Base-by-base conservation (phyloP, 2,329 filamentous ascomycete genomes). In the Pseudogymnoascus sp. region DNA sequence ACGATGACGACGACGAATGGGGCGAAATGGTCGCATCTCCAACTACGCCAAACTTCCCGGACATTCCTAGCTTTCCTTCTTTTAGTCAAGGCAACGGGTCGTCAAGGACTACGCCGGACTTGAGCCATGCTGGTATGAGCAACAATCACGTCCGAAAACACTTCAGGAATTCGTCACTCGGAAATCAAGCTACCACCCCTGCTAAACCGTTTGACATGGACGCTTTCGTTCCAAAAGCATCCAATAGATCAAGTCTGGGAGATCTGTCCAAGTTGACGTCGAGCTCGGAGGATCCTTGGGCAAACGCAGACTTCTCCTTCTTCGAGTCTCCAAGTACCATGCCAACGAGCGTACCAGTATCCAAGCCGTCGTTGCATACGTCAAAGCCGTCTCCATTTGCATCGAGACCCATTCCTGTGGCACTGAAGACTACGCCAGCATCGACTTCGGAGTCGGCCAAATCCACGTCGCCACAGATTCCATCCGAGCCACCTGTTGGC, bases 11-110 rank as follows among this genome's bases (percentile, higher is more conserved):
- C 54, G 74, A 76, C 63, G 75, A 74, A 57, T 77, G 75, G 75
- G 75, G 75, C 6, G 75, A 77, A 63, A 75, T 77, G 74, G 69
- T 76, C 14, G 71, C 72, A 31, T 75, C 74, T 1, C 73, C 75
- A 21, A 57, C 63, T 23, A 64, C 65, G n/a, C 64, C 71, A 25
- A 62, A 61, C 19, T 36, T 66, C 10, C 64, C 67, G 21, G 25
- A 62, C 3, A 54, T 64, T 7, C 28, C 61, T 13, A 62, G 60
- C 8, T 16, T 57, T 21, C 51, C 51, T 11, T 34, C 51, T 7
- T 5, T 11, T 25, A 54, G 11, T 34, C 28, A 57, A 34, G 28
- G 2, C 28, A 57, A 21, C 7, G 8, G 8, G n/a, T 6, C 28
- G 6, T 5, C 51, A 57, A 57, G 21, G n/a, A 13, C 25, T 6